A percentile compares a stretch with the other conserved stretches of the same genome.
These are phyloP conservation scores for Cercospora beticola DNA, from an alignment of 2,329 filamentous ascomycete species.

Conservation along the genomic window DNA sequence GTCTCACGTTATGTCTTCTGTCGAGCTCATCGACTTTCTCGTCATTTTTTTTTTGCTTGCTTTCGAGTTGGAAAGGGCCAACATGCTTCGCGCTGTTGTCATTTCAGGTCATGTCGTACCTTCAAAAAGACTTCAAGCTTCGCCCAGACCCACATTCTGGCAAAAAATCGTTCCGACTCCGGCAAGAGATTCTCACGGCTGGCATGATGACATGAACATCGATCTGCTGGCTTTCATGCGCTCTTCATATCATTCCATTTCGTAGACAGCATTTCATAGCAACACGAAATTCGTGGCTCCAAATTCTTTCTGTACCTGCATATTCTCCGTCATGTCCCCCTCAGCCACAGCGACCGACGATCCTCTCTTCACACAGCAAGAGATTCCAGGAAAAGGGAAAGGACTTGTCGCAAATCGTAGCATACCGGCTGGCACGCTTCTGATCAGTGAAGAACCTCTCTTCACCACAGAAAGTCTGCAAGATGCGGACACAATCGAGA, in stretches of 20 bases:
- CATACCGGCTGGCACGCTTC: constrained; percentile 43
- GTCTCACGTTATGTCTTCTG: no score
- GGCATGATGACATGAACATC: background rate
- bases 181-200: background rate
- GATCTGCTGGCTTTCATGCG: background rate
- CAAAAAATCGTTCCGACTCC: background rate
- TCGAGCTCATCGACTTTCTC: no score
- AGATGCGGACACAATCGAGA: constrained; percentile 25
- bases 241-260: background rate
- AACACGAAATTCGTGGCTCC: background rate
- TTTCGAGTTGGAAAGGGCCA: no score
- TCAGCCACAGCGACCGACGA: background rate
- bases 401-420: constrained; percentile 42
- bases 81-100: background rate
- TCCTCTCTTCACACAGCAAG: constrained; percentile 18
- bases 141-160: background rate
- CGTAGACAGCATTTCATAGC: background rate
- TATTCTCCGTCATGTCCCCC: constrained; percentile 1
- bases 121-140: background rate
- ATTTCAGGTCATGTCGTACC: background rate
- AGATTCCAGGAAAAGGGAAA: constrained; percentile 41
- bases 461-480: constrained; percentile 34
- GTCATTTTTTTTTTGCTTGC: no score
- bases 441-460: constrained; percentile 44
- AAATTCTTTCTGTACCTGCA: background rate